Conservation (phyloP, 2,329 filamentous ascomycete species). For the Aureobasidium zeae region DNA sequence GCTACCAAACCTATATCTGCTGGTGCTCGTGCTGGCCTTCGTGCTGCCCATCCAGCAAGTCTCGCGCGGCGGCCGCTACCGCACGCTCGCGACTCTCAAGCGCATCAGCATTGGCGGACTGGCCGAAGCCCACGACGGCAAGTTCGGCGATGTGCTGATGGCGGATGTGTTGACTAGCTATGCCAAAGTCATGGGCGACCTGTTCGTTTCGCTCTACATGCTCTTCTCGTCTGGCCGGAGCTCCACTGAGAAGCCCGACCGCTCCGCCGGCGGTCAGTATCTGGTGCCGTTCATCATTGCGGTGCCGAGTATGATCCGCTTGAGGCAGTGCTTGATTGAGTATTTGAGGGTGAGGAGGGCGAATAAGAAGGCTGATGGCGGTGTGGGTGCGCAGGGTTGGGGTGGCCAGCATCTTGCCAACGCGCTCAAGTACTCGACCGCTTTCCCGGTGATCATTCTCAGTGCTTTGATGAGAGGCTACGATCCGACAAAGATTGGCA, state of each 20-base stretch:
- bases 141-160: constrained; percentile 88
- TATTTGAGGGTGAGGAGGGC: constrained; percentile 60
- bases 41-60: constrained; percentile 57
- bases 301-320: constrained; percentile 72
- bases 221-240: constrained; percentile 63
- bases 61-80: constrained; percentile 61
- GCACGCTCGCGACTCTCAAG: constrained; percentile 65
- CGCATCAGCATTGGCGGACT: constrained; percentile 78
- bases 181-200: constrained; percentile 79
- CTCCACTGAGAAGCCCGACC: constrained; percentile 71
- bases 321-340: constrained; percentile 88
- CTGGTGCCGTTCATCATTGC: constrained; percentile 78
- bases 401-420: constrained; percentile 86
- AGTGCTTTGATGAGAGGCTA: constrained; percentile 62
- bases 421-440: constrained; percentile 86
- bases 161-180: constrained; percentile 94
- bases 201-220: constrained; percentile 88
- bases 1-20: constrained; percentile 75
- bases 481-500: constrained; percentile 42
- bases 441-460: constrained; percentile 83
- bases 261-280: constrained; percentile 68
- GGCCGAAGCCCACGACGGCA: constrained; percentile 76
- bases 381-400: constrained; percentile 49
- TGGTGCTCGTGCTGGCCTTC: constrained; percentile 62
- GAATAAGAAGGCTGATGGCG: constrained; percentile 39